Evolutionary conservation across 345 rosid genomes (phyloP), one percentile per base, ranked within the genome.

Genomic region (Erysimum cheiranthoides): DNA sequence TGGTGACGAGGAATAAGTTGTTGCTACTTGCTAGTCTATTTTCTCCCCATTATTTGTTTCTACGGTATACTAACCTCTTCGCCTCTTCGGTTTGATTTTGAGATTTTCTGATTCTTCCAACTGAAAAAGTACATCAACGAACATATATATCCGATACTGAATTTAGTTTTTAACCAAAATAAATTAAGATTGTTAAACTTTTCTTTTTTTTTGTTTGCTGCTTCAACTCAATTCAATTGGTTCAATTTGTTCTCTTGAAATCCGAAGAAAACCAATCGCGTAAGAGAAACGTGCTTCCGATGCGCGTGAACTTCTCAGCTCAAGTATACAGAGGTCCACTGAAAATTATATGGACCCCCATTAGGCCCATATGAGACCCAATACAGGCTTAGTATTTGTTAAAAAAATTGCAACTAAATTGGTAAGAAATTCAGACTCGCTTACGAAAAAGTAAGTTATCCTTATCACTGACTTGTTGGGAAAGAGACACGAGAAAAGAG

Each of bases 1-100:
- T 56, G 61, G 47, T 77, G 67, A 77, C 62, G 34, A 77, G 49
- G 68, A 52, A 69, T 70, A 62, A 61, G 70, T 76, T 53, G 75
- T 59, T 21, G 25, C 25, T 21, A 21, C 25, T 69, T 70, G 65
- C 32, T 38, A 51, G 46, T 49, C 38, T 61, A 40, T 68, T 46
- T 68, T 51, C 9, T 75, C 53, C 43, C 32, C 62, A 16, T 47
- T 30, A 46, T 49, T 61, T 43, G 28, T 56, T 42, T 35, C 68
- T 10, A 18, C 1, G 25, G 1, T 21, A 21, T 0, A 21, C 32
- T 40, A 62, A 11, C 49, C 49, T 5, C 10, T 10, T n/a, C n/a
- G n/a, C 49, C 49, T 5, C 10, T 27, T 30, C 66, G 13, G 58
- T 32, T 25, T 9, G 49, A 7, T 35, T n/a, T n/a, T n/a, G n/a